Evolutionary conservation across 208 protist species (phyloP).

Genomic region (Wallacemonas rigidus): DNA sequence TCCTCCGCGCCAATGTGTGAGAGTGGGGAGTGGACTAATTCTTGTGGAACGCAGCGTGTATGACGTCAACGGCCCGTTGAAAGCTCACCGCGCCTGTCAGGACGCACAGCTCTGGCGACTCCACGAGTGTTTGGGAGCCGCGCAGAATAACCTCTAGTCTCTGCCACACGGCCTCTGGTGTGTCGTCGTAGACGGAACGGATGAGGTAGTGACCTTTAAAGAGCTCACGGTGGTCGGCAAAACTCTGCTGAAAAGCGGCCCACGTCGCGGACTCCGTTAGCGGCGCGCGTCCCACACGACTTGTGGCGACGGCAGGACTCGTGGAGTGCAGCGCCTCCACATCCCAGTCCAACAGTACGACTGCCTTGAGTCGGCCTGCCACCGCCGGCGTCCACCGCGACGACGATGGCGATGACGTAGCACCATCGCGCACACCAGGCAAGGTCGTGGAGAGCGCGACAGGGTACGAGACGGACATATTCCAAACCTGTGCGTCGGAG

Average conservation of each 20-base stretch:
- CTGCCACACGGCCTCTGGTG: constrained; percentile 6
- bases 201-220: constrained; percentile 20
- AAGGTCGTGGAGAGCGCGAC: constrained; percentile 47
- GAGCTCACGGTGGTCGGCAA: constrained; percentile 18
- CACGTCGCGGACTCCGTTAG: constrained; percentile 12
- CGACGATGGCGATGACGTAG: no score
- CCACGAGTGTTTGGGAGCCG: background rate
- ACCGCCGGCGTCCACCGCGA: constrained; percentile 45
- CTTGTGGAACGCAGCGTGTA: background rate
- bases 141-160: background rate
- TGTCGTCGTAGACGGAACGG: constrained; percentile 16
- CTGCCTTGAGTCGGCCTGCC: constrained; percentile 38
- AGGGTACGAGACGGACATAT: constrained; percentile 43
- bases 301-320: background rate
- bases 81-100: constrained; percentile 20
- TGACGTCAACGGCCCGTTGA: constrained; percentile 2
- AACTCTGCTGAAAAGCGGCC: background rate
- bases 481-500: constrained; percentile 50
- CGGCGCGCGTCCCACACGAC: constrained; percentile 11
- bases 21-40: background rate
- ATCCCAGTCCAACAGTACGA: constrained; percentile 71
- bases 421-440: background rate
- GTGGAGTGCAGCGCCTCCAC: constrained; percentile 24
- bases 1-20: no score
- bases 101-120: constrained; percentile 8